phyloP scores from a whole-genome alignment of 2,329 filamentous ascomycete genomes.

The Exophiala bonariae region DNA sequence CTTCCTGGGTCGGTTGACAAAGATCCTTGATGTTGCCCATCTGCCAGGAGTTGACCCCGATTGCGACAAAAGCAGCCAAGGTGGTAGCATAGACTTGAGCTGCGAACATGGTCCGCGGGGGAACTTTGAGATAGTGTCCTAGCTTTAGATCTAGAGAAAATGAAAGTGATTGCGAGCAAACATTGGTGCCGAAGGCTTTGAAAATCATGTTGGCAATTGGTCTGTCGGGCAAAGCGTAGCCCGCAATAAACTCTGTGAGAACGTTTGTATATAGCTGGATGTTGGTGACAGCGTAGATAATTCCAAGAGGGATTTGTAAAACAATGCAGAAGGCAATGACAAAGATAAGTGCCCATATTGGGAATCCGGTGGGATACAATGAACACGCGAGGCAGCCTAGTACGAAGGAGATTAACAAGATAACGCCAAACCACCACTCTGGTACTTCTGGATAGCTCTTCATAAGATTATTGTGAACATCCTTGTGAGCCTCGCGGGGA shows the following conservation, averaged over 20 bases:
- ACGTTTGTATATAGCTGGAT: constrained; percentile 50
- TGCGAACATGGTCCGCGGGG: constrained; percentile 46
- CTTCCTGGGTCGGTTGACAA: too few relatives aligned
- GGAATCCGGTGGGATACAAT: constrained; percentile 50
- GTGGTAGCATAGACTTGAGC: too few relatives aligned
- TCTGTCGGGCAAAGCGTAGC: constrained; percentile 47
- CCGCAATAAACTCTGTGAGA: constrained; percentile 50
- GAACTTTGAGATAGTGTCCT: constrained; percentile 38
- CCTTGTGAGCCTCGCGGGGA: too few relatives aligned
- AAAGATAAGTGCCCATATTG: constrained; percentile 48
- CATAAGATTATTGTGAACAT: too few relatives aligned
- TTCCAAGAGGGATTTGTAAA: constrained; percentile 50
- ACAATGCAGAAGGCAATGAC: constrained; percentile 46
- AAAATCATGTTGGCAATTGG: constrained; percentile 52
- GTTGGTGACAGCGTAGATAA: constrained; percentile 52
- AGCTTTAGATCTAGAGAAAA: constrained; percentile 37
- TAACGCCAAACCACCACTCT: too few relatives aligned
- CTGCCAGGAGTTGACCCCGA: too few relatives aligned
- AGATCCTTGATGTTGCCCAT: too few relatives aligned
- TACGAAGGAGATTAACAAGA: too few relatives aligned
- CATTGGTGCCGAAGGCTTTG: constrained; percentile 34
- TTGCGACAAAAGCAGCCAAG: too few relatives aligned
- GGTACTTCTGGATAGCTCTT: too few relatives aligned
- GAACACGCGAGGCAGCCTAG: constrained; percentile 62
- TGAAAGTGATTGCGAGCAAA: constrained; percentile 30